These are phyloP conservation scores for Colletotrichum viniferum DNA, from an alignment of 2,329 filamentous ascomycete genomes.

Conservation along the genomic window DNA sequence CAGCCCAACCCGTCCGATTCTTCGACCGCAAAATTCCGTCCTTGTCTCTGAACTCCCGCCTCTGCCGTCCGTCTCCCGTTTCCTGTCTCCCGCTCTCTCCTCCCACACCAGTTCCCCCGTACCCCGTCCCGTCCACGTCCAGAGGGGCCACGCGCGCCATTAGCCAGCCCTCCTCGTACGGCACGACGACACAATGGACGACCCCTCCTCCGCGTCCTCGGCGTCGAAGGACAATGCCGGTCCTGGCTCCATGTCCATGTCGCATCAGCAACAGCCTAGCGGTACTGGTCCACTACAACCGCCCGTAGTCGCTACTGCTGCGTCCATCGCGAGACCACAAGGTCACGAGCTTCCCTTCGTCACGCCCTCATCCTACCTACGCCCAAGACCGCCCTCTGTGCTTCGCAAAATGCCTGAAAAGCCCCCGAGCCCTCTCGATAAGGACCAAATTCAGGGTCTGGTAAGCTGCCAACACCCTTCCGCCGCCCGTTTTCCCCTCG, in stretches of 20 bases:
- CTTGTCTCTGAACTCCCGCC: constrained; percentile 16
- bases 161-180: constrained; percentile 21
- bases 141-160: constrained; percentile 21
- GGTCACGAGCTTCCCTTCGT: constrained; percentile 61
- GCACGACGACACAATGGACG: constrained; percentile 21
- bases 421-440: constrained; percentile 67
- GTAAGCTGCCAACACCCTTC: constrained; percentile 51
- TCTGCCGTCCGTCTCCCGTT: neutral
- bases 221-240: constrained; percentile 21
- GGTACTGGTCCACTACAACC: constrained; percentile 20
- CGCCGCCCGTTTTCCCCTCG: neutral
- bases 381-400: constrained; percentile 31
- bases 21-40: constrained; percentile 1
- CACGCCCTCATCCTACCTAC: constrained; percentile 64
- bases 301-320: constrained; percentile 24
- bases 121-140: neutral
- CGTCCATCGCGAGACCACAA: constrained; percentile 24
- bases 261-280: constrained; percentile 21
- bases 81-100: neutral
- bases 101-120: constrained; percentile 1
- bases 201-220: constrained; percentile 17
- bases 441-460: constrained; percentile 79
- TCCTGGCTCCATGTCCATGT: constrained; percentile 17
- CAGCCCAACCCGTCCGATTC: constrained; percentile 14
- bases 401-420: constrained; percentile 28